These are phyloP conservation scores for Emmonsiellopsis sp. DNA, from an alignment of 2,329 filamentous ascomycete genomes.

Conservation along the genomic window DNA sequence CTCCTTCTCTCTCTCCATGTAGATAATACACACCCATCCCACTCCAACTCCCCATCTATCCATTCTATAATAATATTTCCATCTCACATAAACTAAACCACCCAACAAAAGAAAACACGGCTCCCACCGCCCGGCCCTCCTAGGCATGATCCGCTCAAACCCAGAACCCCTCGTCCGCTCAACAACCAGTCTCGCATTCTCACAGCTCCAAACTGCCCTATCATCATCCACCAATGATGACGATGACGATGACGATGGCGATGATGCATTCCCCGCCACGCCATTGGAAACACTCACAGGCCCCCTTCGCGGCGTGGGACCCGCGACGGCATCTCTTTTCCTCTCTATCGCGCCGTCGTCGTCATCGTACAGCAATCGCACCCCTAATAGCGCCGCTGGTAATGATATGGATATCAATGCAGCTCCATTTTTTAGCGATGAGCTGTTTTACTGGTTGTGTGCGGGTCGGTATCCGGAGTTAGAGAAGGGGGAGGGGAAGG, in stretches of 20 bases:
- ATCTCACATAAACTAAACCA: background rate
- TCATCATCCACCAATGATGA: slow-evolving; percentile 4
- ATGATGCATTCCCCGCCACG: slow-evolving; percentile 20
- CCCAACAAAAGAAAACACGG: slow-evolving; percentile 28
- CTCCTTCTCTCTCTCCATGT: background rate
- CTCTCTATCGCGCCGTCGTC: slow-evolving; percentile 21
- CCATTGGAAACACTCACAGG: slow-evolving; percentile 25
- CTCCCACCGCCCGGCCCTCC: slow-evolving; percentile 27
- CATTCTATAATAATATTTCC: background rate
- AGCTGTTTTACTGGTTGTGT: slow-evolving; percentile 32
- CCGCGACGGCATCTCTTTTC: slow-evolving; percentile 34
- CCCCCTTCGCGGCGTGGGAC: slow-evolving; percentile 31
- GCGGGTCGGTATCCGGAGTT: slow-evolving; percentile 14
- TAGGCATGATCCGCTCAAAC: slow-evolving; percentile 32
- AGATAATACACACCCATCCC: background rate
- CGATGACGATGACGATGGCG: slow-evolving; percentile 4
- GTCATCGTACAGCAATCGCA: slow-evolving; percentile 7
- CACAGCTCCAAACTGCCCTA: slow-evolving; percentile 9
- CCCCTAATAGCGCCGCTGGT: background rate
- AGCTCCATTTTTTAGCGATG: slow-evolving; percentile 34
- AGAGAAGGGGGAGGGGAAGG: background rate
- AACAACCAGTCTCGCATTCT: slow-evolving; percentile 21
- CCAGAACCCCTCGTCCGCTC: slow-evolving; percentile 15
- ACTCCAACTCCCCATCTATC: background rate
- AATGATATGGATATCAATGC: slow-evolving; percentile 12